Evolutionary conservation across 2,329 filamentous ascomycete genomes (phyloP).

Genomic region (Colletotrichum sp.): DNA sequence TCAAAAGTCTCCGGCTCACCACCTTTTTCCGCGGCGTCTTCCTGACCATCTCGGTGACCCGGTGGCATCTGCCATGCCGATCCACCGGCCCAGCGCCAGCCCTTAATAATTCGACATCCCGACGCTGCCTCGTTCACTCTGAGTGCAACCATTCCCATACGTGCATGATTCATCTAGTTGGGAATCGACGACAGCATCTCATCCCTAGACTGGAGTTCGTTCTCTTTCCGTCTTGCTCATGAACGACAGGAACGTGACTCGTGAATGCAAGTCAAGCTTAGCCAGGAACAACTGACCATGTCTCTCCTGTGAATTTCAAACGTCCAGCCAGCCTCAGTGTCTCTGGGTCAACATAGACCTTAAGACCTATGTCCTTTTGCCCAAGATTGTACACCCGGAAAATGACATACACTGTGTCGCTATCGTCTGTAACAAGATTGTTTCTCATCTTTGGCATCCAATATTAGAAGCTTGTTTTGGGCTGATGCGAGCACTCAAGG

Average conservation of each 20-base stretch:
- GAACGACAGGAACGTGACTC: background rate
- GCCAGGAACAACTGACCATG: background rate
- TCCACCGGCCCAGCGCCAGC: background rate
- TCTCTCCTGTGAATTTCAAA: slow-evolving; percentile 27
- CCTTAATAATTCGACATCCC: background rate
- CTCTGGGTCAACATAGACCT: slow-evolving; percentile 44
- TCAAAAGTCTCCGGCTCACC: background rate
- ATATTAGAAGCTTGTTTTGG: background rate
- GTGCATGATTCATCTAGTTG: background rate
- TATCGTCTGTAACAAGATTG: slow-evolving; percentile 1
- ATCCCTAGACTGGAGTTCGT: background rate
- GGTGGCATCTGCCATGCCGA: background rate
- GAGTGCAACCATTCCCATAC: accelerated
- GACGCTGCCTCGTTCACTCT: accelerated
- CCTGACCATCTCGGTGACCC: background rate
- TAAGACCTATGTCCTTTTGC: slow-evolving; percentile 30
- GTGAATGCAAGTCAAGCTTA: background rate
- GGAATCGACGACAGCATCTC: background rate
- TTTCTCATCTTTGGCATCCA: slow-evolving; percentile 25
- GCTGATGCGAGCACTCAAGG: background rate
- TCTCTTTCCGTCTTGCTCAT: background rate
- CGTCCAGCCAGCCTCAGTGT: slow-evolving; percentile 22
- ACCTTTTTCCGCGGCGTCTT: background rate
- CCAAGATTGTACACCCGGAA: slow-evolving; percentile 44
- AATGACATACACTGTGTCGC: slow-evolving; percentile 40